These are phyloP conservation scores for Cystofilobasidium ferigula DNA, from an alignment of 768 basidiomycete species.

Conservation along the genomic window DNA sequence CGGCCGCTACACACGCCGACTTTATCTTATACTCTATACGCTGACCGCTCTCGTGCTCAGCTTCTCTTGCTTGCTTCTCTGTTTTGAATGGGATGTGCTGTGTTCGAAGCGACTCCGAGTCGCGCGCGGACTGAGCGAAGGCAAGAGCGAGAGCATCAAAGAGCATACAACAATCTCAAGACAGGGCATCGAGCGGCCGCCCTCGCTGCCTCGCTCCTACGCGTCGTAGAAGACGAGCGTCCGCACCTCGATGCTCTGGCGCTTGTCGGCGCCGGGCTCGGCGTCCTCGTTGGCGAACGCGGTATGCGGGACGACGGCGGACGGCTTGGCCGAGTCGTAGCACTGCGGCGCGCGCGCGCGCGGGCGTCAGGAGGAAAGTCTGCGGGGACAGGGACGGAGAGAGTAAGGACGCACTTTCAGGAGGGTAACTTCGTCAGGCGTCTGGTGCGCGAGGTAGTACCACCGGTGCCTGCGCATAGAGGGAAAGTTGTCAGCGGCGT, in stretches of 20 bases:
- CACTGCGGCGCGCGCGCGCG: background rate
- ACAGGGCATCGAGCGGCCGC: too few relatives aligned
- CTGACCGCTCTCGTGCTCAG: too few relatives aligned
- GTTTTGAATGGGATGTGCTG: too few relatives aligned
- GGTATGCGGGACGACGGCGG: conserved; percentile 22
- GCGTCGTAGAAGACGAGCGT: conserved; percentile 23
- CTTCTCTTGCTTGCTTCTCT: too few relatives aligned
- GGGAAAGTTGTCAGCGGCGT: background rate
- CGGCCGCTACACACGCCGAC: too few relatives aligned
- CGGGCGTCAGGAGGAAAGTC: background rate
- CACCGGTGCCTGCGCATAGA: background rate
- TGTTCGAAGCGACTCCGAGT: too few relatives aligned
- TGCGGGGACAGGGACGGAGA: background rate
- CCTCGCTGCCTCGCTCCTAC: background rate
- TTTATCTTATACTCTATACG: too few relatives aligned
- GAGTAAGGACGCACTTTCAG: conserved; percentile 1
- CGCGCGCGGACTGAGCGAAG: too few relatives aligned
- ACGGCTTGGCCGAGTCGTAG: conserved; percentile 11
- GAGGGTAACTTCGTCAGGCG: conserved; percentile 5
- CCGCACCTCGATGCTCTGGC: conserved; percentile 25
- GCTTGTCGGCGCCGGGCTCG: background rate
- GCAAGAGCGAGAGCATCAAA: too few relatives aligned
- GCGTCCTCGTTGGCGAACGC: conserved; percentile 23
- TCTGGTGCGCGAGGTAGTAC: conserved; percentile 20
- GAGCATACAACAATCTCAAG: too few relatives aligned